Conservation (phyloP, 208 protist genomes). For the Novymonas esmeraldas region DNA sequence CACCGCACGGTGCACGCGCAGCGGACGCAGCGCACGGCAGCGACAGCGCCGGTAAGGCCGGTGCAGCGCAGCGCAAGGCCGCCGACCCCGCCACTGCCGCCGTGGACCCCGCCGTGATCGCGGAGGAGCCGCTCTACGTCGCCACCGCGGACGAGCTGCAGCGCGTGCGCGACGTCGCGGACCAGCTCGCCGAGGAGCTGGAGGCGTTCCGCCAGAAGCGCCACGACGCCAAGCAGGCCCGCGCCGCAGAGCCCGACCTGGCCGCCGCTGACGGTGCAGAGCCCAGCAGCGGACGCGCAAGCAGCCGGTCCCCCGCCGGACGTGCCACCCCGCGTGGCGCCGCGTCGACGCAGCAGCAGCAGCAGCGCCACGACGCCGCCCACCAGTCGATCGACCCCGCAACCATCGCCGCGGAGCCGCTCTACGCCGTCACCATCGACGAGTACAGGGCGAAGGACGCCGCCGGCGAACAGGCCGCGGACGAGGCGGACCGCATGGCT, state of each 20-base stretch:
- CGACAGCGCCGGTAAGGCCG: too few species aligned
- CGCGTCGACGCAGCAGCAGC: slow-evolving; percentile 4
- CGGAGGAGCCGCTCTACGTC: too few species aligned
- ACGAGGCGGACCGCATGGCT: slow-evolving; percentile 6
- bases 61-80: background rate
- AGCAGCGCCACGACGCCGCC: background rate
- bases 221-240: slow-evolving; percentile 23
- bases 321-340: background rate
- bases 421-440: slow-evolving; percentile 27
- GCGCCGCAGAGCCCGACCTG: slow-evolving; percentile 11
- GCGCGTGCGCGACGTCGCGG: slow-evolving; percentile 7
- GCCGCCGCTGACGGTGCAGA: slow-evolving; percentile 1
- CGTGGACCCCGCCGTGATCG: slow-evolving; percentile 14
- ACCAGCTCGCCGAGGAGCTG: slow-evolving; percentile 19
- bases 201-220: slow-evolving; percentile 32
- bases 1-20: background rate
- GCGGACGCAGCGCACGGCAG: too few species aligned
- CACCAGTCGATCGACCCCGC: slow-evolving; percentile 18
- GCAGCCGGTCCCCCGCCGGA: background rate
- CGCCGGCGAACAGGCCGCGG: background rate
- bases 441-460: slow-evolving; percentile 22
- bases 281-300: background rate
- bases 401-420: slow-evolving; percentile 20
- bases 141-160: too few species aligned
- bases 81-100: too few species aligned